phyloP scores from a whole-genome alignment of 2,329 filamentous ascomycete species.

The Alternaria tenuissima region DNA sequence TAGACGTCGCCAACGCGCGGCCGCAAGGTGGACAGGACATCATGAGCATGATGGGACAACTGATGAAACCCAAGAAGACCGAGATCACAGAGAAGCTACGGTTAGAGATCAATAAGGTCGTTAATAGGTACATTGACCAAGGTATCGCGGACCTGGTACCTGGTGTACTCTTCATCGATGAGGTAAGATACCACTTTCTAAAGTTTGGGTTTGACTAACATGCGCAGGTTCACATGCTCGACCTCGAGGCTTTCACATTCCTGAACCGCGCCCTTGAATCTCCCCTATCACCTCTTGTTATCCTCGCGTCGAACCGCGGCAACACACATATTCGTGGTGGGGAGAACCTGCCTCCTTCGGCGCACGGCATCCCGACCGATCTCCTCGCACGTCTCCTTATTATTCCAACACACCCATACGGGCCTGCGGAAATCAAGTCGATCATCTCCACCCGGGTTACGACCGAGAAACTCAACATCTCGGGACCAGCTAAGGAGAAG shows the following conservation, averaged over 20 bases:
- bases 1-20: constrained; percentile 93
- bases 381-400: constrained; percentile 94
- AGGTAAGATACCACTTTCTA: constrained; percentile 65
- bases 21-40: constrained; percentile 98
- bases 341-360: constrained; percentile 69
- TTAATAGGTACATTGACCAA: constrained; percentile 98
- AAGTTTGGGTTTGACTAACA: constrained; percentile 24
- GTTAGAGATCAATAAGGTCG: constrained; percentile 97
- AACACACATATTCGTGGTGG: constrained; percentile 90
- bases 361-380: constrained; percentile 93
- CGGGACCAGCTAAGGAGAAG: constrained; percentile 84
- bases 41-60: constrained; percentile 99
- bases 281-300: constrained; percentile 93
- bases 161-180: constrained; percentile 97
- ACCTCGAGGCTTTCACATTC: constrained; percentile 99
- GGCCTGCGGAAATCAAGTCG: constrained; percentile 85
- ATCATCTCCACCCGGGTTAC: constrained; percentile 87
- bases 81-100: constrained; percentile 98
- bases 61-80: constrained; percentile 99
- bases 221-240: constrained; percentile 93
- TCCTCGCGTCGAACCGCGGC: constrained; percentile 95
- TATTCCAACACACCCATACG: constrained; percentile 91
- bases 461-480: constrained; percentile 81
- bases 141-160: constrained; percentile 98
- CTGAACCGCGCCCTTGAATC: constrained; percentile 98